Conservation (phyloP, 208 protist genomes). For the Strigomonas culicis region DNA sequence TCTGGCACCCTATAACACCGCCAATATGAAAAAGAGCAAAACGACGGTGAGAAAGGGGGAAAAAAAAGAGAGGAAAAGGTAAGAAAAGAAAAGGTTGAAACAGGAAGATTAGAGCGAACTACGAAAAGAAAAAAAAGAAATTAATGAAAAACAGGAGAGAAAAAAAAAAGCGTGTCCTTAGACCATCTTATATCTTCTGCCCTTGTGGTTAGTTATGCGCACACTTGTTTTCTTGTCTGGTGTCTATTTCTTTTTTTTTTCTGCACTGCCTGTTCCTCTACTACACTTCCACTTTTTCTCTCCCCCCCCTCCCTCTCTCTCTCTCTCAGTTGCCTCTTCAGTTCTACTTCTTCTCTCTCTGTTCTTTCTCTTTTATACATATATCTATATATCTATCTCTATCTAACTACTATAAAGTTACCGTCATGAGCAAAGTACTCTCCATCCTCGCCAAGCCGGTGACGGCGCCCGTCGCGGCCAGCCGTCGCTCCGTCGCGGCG, state of each 20-base stretch:
- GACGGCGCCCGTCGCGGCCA: conserved; percentile 39
- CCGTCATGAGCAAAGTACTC: conserved; percentile 29
- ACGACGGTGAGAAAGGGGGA: no score
- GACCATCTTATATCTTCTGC: neutral
- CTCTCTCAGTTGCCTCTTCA: neutral
- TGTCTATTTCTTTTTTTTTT: conserved; percentile 4
- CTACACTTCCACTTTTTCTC: neutral
- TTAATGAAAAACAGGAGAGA: no score
- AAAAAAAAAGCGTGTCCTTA: no score
- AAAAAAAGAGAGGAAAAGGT: neutral
- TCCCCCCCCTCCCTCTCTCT: neutral
- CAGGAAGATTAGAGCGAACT: neutral
- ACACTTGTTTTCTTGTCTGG: conserved; percentile 1
- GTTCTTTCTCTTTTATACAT: neutral
- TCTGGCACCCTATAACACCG: neutral
- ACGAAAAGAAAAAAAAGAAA: neutral
- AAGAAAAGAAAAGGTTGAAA: neutral
- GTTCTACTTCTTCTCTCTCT: conserved; percentile 9
- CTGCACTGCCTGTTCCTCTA: conserved; percentile 5
- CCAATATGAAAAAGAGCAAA: neutral
- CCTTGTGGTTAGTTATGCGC: conserved; percentile 1
- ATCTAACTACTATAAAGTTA: neutral
- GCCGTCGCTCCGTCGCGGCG: conserved; percentile 28
- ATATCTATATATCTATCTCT: neutral
- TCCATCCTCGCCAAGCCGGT: conserved; percentile 40